A percentile compares a stretch with the other conserved stretches of the same genome.
Conservation (phyloP, 164 flowering plant genomes). For the Piper longum region DNA sequence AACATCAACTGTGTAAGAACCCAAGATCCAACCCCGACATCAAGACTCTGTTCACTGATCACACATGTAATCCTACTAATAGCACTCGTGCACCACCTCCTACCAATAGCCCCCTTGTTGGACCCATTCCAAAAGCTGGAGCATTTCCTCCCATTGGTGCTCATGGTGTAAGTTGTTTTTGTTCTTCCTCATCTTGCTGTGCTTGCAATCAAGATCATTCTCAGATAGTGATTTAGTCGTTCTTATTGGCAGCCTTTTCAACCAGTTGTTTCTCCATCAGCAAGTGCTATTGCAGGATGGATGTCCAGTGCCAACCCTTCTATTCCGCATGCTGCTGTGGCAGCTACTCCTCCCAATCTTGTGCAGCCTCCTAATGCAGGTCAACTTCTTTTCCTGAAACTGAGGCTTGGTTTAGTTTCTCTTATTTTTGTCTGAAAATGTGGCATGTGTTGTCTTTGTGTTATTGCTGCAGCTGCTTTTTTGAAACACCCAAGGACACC, state of each 20-base stretch:
- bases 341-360: conserved; percentile 11
- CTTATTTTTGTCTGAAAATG: neutral
- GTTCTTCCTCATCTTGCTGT: neutral
- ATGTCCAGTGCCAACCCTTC: conserved; percentile 8
- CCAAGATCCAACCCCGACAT: conserved; percentile 13
- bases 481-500: conserved; percentile 63
- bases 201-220: neutral
- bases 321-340: conserved; percentile 12
- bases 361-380: conserved; percentile 13
- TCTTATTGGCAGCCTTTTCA: conserved; percentile 10
- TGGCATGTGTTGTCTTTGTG: neutral
- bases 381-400: neutral
- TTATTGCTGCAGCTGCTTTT: conserved; percentile 31
- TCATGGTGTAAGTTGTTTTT: conserved; percentile 6
- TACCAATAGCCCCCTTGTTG: conserved; percentile 8
- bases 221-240: neutral
- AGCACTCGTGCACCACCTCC: conserved; percentile 11
- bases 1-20: conserved; percentile 13
- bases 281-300: conserved; percentile 13
- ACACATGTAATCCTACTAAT: conserved; percentile 12
- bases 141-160: conserved; percentile 12
- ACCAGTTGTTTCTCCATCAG: conserved; percentile 11
- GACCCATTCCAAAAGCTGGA: conserved; percentile 12
- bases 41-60: conserved; percentile 13
- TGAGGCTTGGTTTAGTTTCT: neutral